These are phyloP conservation scores for Podila epigama DNA, from an alignment of 192 early-diverging fungal species.

Conservation along the genomic window DNA sequence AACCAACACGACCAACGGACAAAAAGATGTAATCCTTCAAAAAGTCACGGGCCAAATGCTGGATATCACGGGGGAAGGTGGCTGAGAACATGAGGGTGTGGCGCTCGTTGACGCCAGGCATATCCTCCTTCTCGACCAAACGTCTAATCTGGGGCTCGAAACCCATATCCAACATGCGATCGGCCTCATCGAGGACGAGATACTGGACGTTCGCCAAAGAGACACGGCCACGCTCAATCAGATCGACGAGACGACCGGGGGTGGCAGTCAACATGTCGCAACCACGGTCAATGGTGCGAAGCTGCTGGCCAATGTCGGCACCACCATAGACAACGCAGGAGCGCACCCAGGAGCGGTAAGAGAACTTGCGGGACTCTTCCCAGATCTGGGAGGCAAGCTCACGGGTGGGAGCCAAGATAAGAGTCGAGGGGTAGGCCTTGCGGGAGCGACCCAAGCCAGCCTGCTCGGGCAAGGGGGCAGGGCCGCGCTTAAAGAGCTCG, in stretches of 20 bases:
- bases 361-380: slow-evolving; percentile 88
- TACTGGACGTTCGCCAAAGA: slow-evolving; percentile 82
- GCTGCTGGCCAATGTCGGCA: slow-evolving; percentile 88
- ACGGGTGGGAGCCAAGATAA: slow-evolving; percentile 95
- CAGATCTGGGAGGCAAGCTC: slow-evolving; percentile 95
- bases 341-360: slow-evolving; percentile 90
- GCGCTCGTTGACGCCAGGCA: slow-evolving; percentile 71
- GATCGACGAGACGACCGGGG: slow-evolving; percentile 94
- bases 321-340: slow-evolving; percentile 97
- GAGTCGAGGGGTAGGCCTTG: slow-evolving; percentile 75
- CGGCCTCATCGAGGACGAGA: slow-evolving; percentile 95
- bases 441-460: slow-evolving; percentile 70
- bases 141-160: slow-evolving; percentile 93
- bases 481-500: slow-evolving; percentile 87
- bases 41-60: slow-evolving; percentile 87
- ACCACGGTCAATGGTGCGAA: slow-evolving; percentile 89
- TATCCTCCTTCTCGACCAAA: slow-evolving; percentile 83
- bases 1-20: slow-evolving; percentile 93
- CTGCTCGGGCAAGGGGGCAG: slow-evolving; percentile 57
- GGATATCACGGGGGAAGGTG: slow-evolving; percentile 91
- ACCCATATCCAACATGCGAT: slow-evolving; percentile 96
- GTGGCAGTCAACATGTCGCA: slow-evolving; percentile 95
- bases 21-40: slow-evolving; percentile 85
- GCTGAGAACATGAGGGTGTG: slow-evolving; percentile 97
- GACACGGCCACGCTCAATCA: slow-evolving; percentile 83